Evolutionary conservation across 1,139 yeast genomes (phyloP).

Genomic region (Kodamaea arcana): DNA sequence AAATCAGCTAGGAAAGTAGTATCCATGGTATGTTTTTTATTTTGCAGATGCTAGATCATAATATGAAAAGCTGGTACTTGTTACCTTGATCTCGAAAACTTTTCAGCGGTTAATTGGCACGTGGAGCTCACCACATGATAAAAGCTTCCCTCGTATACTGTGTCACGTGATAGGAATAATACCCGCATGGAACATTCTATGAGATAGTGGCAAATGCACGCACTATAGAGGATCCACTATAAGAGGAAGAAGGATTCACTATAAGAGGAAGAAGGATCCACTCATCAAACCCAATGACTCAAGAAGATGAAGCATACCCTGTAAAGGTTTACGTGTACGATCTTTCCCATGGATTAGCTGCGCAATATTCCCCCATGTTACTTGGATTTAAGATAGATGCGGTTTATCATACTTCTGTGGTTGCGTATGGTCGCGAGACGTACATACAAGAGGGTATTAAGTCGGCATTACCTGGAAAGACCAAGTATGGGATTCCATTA

Average conservation of each 20-base stretch:
- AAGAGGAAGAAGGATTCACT: too few relatives aligned
- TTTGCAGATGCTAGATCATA: neutral
- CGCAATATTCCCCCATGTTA: slow-evolving; percentile 39
- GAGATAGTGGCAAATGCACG: neutral
- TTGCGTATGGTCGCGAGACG: slow-evolving; percentile 51
- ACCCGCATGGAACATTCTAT: neutral
- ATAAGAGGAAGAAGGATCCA: too few relatives aligned
- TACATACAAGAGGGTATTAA: slow-evolving; percentile 62
- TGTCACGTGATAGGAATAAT: too few relatives aligned
- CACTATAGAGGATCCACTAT: too few relatives aligned
- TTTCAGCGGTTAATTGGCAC: neutral
- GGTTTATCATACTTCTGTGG: slow-evolving; percentile 65
- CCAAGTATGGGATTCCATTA: slow-evolving; percentile 59
- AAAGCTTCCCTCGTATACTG: too few relatives aligned
- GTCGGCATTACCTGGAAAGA: slow-evolving; percentile 41
- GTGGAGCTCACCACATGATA: neutral
- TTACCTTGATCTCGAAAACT: neutral
- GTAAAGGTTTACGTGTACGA: slow-evolving; percentile 66
- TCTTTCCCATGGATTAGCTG: slow-evolving; percentile 47
- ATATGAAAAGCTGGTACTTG: neutral
- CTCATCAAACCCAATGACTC: too few relatives aligned
- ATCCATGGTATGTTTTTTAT: slow-evolving; percentile 1
- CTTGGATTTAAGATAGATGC: slow-evolving; percentile 53
- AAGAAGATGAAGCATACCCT: slow-evolving; percentile 11
- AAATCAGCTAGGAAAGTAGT: slow-evolving; percentile 5